A percentile compares a stretch with the other conserved stretches of the same genome.
Evolutionary conservation across 1,284 basidiomycete genomes (phyloP).

Genomic region (Trichosporon sp.): DNA sequence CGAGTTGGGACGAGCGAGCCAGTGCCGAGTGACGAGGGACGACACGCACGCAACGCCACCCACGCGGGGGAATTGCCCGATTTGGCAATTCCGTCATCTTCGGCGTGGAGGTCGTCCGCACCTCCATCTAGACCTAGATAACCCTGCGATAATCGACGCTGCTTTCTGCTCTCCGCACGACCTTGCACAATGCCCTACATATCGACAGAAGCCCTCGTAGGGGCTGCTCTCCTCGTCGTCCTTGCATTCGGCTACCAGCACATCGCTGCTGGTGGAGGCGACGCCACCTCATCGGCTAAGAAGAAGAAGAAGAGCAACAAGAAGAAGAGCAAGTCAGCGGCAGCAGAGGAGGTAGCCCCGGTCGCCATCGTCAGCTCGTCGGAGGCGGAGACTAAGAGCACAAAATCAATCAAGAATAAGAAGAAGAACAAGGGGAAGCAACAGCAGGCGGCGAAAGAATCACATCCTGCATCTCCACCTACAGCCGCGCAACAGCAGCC

Average conservation of each 20-base stretch:
- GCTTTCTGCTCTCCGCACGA: not conserved
- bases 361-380: conserved; percentile 4
- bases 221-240: conserved; percentile 34
- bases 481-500: not conserved
- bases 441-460: not conserved
- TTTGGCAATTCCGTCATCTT: conserved; percentile 9
- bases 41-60: conserved; percentile 6
- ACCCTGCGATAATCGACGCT: not conserved
- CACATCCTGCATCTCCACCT: not conserved
- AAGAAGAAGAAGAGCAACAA: conserved; percentile 38
- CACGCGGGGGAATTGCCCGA: conserved; percentile 11
- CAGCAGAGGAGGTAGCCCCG: not conserved
- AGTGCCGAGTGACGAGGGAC: not conserved
- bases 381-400: not conserved
- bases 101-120: conserved; percentile 4
- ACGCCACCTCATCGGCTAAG: conserved; percentile 14
- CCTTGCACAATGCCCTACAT: conserved; percentile 42
- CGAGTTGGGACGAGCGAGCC: not conserved
- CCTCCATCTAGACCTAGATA: not conserved
- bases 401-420: conserved; percentile 13
- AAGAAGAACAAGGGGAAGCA: conserved; percentile 11
- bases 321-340: conserved; percentile 29
- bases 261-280: conserved; percentile 15
- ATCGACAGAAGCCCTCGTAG: conserved; percentile 44
- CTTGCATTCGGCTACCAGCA: conserved; percentile 40